Evolutionary conservation across 768 basidiomycete genomes (phyloP), one percentile per base, ranked within the genome.

Genomic region (Pisolithus sp.): DNA sequence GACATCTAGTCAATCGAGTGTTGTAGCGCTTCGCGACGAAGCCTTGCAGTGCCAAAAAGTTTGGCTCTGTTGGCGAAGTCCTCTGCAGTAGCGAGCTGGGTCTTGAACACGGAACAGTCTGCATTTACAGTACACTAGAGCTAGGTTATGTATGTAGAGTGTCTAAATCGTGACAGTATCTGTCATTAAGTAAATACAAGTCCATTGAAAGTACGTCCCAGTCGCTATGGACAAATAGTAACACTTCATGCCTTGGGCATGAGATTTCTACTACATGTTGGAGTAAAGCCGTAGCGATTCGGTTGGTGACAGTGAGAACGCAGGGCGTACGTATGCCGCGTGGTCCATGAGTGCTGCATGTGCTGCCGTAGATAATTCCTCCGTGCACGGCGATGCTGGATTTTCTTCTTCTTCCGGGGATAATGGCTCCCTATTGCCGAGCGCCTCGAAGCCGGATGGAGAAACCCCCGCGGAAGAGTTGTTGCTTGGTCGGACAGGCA

Each of bases 1-100:
- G 74, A 70, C 70, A 68, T 70, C 58, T 61, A 68, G 67, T 58
- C 57, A 48, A 47, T 53, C 52, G 53, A 20, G 41, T 46, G 53
- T 49, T 26, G 23, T 46, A 9, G 44, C 12, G 17, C 44, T 20
- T 13, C 18, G 4, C 41, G 8, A n/a, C 41, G n/a, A 42, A 24
- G 41, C 15, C 17, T 13, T 42, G 41, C 23, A 21, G 41, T 42
- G 12, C 20, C 24, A 36, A 20, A 42, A 69, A 58, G 34, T 67
- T 67, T 67, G 66, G 59, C 38, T 58, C 31, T 69, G 67, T 67
- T 67, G 51, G 44, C 40, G 6, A 6, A 26, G n/a, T 23, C 28
- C 38, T 44, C 38, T 34, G 31, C 31, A 34, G 7, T 10, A 9
- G 2, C 31, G 12, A 10, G 1, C 7, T 31, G 31, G 2, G 5